Evolutionary conservation across 1,284 basidiomycete genomes (phyloP).

Genomic region (Serendipita sp.): DNA sequence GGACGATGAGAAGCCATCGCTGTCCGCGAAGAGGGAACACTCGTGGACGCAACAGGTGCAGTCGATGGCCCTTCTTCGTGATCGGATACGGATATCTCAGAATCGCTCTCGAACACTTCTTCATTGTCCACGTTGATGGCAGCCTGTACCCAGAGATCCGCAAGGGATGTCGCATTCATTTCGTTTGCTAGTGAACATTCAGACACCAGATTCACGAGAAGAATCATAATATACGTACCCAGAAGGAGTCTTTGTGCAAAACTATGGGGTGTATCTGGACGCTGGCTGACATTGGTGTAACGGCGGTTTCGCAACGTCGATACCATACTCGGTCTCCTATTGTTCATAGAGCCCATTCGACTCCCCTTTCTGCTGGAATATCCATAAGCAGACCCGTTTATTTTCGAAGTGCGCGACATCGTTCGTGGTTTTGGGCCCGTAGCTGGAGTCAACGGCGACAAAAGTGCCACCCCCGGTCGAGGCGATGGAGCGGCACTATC

Average conservation of each 20-base stretch:
- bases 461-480: neutral
- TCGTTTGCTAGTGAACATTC: slow-evolving; percentile 50
- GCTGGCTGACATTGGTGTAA: slow-evolving; percentile 23
- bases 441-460: slow-evolving; percentile 16
- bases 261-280: slow-evolving; percentile 27
- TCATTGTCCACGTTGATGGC: slow-evolving; percentile 84
- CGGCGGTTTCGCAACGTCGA: slow-evolving; percentile 30
- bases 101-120: slow-evolving; percentile 49
- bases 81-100: slow-evolving; percentile 20
- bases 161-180: slow-evolving; percentile 75
- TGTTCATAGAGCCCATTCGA: slow-evolving; percentile 6
- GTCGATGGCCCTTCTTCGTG: slow-evolving; percentile 20
- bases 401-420: slow-evolving; percentile 39
- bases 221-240: slow-evolving; percentile 19
- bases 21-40: slow-evolving; percentile 9
- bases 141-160: slow-evolving; percentile 85
- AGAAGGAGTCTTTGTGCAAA: slow-evolving; percentile 84
- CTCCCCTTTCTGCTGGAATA: slow-evolving; percentile 29
- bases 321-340: slow-evolving; percentile 14
- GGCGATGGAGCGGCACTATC: neutral
- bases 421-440: slow-evolving; percentile 27
- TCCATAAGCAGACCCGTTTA: slow-evolving; percentile 66
- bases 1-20: slow-evolving; percentile 8
- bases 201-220: neutral
- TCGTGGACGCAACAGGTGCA: slow-evolving; percentile 9